Percentiles rank a stretch among this genome's conserved stretches.
These are phyloP conservation scores for Eleusine coracana DNA, from an alignment of 176 grass and related monocot species.

Conservation along the genomic window DNA sequence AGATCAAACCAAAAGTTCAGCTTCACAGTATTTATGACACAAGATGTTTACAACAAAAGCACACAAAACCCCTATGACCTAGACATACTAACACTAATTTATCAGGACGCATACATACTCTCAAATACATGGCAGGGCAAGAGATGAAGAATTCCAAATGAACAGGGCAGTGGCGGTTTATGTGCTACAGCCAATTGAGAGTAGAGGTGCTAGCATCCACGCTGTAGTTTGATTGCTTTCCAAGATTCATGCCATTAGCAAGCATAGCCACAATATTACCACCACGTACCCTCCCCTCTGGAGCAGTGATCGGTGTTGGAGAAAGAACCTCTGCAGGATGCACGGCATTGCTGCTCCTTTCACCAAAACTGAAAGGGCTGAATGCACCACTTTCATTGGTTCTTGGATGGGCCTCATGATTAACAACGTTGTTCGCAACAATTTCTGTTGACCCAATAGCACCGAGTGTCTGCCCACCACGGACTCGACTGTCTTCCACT, in stretches of 20 bases:
- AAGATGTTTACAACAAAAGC: conserved; percentile 20
- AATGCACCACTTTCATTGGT: background rate
- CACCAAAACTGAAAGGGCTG: background rate
- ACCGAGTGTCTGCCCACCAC: conserved; percentile 39
- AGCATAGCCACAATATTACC: conserved; percentile 50
- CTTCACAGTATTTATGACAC: conserved; percentile 39
- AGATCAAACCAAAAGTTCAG: conserved; percentile 1
- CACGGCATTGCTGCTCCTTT: background rate
- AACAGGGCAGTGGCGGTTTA: background rate
- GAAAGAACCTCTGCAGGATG: conserved; percentile 6
- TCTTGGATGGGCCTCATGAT: background rate
- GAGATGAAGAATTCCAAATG: background rate
- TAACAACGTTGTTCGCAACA: background rate
- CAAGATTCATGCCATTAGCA: conserved; percentile 12
- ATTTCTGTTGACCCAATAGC: conserved; percentile 9
- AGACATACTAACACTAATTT: background rate
- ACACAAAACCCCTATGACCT: background rate
- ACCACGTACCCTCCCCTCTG: conserved; percentile 64
- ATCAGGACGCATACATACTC: background rate
- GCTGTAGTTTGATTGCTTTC: background rate
- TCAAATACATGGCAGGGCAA: background rate
- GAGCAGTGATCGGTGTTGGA: conserved; percentile 11
- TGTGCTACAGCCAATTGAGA: conserved; percentile 38
- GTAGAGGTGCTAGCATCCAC: background rate
- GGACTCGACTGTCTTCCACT: conserved; percentile 53